Evolutionary conservation across 495 filamentous ascomycete species (phyloP).

Genomic region (Lasiosphaeris hirsuta): DNA sequence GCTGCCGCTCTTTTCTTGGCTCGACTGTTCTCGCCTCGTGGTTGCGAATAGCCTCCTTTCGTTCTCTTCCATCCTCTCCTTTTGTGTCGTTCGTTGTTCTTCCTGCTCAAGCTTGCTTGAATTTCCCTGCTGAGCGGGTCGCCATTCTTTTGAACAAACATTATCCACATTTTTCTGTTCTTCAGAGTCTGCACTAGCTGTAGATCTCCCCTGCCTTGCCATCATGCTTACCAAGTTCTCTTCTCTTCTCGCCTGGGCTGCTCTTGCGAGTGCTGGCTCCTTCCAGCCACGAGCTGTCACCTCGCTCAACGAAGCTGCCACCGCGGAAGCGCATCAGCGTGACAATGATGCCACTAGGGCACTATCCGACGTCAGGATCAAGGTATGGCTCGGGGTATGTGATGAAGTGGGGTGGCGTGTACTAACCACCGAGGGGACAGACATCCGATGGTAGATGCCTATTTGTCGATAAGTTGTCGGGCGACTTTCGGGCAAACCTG

Average conservation of each 20-base stretch:
- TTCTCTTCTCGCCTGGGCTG: constrained; percentile 26
- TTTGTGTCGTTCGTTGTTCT: constrained; percentile 12
- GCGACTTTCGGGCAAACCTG: constrained; percentile 56
- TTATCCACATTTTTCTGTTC: neutral
- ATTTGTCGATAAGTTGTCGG: constrained; percentile 51
- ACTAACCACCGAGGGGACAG: constrained; percentile 22
- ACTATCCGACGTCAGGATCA: constrained; percentile 46
- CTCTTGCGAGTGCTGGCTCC: constrained; percentile 24
- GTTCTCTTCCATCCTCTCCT: constrained; percentile 18
- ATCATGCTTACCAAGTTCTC: constrained; percentile 26
- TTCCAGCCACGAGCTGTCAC: constrained; percentile 35
- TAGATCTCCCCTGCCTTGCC: constrained; percentile 6
- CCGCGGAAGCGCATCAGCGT: constrained; percentile 48
- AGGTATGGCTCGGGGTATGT: constrained; percentile 27
- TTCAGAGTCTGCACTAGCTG: neutral
- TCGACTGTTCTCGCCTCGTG: constrained; percentile 5
- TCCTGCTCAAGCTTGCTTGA: constrained; percentile 1
- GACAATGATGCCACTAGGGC: constrained; percentile 49
- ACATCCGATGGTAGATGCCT: constrained; percentile 52
- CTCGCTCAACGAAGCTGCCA: constrained; percentile 44
- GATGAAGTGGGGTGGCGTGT: neutral
- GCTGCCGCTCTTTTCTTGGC: neutral
- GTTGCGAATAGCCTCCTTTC: constrained; percentile 29
- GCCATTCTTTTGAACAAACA: constrained; percentile 24
- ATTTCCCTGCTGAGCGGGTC: constrained; percentile 34